These are phyloP conservation scores for Termitomyces sp. DNA, from an alignment of 768 basidiomycete genomes.

Conservation along the genomic window DNA sequence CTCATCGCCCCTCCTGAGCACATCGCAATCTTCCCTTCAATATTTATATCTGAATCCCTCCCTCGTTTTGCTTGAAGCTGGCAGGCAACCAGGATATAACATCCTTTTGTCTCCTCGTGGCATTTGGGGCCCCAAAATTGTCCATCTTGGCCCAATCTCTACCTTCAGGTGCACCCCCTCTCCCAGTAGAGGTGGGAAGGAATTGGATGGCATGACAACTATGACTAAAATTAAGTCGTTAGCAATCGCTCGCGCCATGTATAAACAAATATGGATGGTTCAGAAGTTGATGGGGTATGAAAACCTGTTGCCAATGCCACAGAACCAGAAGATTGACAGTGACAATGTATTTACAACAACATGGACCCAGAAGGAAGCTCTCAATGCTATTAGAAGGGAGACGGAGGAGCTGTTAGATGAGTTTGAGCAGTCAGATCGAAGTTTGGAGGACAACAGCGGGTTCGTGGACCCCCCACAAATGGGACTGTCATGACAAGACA, in stretches of 20 bases:
- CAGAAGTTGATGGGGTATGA: conserved; percentile 67
- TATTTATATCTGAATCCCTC: conserved; percentile 25
- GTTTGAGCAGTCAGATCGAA: conserved; percentile 41
- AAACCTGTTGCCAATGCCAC: conserved; percentile 48
- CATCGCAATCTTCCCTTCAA: conserved; percentile 30
- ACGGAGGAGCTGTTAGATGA: conserved; percentile 58
- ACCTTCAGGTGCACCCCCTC: conserved; percentile 32
- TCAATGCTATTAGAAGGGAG: conserved; percentile 53
- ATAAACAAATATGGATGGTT: conserved; percentile 58
- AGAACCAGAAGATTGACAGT: conserved; percentile 25
- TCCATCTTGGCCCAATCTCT: conserved; percentile 59
- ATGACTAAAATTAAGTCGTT: conserved; percentile 48
- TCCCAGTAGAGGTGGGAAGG: conserved; percentile 23
- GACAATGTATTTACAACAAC: conserved; percentile 37
- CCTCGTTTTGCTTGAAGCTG: conserved; percentile 19
- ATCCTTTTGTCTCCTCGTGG: conserved; percentile 34
- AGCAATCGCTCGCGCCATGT: conserved; percentile 55
- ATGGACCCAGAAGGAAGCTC: conserved; percentile 55
- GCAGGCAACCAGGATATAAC: conserved; percentile 42
- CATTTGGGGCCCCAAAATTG: conserved; percentile 46
- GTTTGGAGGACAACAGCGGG: conserved; percentile 28
- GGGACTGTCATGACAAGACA: background rate
- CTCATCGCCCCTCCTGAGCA: conserved; percentile 40
- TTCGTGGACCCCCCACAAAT: conserved; percentile 24
- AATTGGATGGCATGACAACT: conserved; percentile 28